Percentiles rank a stretch among this genome's conserved stretches.
Conservation (phyloP, 2,329 filamentous ascomycete species). For the Calonectria crousiana region DNA sequence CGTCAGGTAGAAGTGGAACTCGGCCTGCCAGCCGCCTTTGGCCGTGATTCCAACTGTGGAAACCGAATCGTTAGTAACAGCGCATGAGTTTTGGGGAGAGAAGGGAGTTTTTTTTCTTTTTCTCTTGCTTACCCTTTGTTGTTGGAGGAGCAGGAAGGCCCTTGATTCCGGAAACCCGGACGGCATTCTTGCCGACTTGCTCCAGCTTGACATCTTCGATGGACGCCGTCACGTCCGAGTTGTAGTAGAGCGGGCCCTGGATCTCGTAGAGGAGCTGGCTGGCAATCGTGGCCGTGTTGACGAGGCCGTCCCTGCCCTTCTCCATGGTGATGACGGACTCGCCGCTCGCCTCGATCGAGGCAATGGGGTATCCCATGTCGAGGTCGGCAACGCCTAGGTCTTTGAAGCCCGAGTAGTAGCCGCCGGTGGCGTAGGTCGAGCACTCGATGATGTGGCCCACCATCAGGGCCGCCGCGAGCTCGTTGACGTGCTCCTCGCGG, state of each 20-base stretch:
- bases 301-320: slow-evolving; percentile 45
- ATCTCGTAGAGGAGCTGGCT: slow-evolving; percentile 57
- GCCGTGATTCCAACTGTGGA: slow-evolving; percentile 53
- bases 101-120: no score
- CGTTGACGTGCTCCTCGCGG: slow-evolving; percentile 55
- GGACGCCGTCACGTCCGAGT: slow-evolving; percentile 55
- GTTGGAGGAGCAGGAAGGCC: slow-evolving; percentile 48
- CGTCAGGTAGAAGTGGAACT: slow-evolving; percentile 56
- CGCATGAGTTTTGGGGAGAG: no score
- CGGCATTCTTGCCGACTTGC: slow-evolving; percentile 51
- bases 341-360: slow-evolving; percentile 48
- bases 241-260: slow-evolving; percentile 56
- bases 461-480: slow-evolving; percentile 61
- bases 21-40: slow-evolving; percentile 56
- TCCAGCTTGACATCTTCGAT: slow-evolving; percentile 58
- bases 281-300: slow-evolving; percentile 36
- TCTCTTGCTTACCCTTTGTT: slow-evolving; percentile 44
- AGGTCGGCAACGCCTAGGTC: slow-evolving; percentile 36
- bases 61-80: not conserved
- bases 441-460: slow-evolving; percentile 67
- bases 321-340: slow-evolving; percentile 51
- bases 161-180: slow-evolving; percentile 50
- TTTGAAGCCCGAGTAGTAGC: slow-evolving; percentile 63
- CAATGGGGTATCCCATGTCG: slow-evolving; percentile 49
- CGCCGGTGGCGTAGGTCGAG: slow-evolving; percentile 64